Evolutionary conservation across 305 asterid species (phyloP).

Genomic region (Solanum hybrid): DNA sequence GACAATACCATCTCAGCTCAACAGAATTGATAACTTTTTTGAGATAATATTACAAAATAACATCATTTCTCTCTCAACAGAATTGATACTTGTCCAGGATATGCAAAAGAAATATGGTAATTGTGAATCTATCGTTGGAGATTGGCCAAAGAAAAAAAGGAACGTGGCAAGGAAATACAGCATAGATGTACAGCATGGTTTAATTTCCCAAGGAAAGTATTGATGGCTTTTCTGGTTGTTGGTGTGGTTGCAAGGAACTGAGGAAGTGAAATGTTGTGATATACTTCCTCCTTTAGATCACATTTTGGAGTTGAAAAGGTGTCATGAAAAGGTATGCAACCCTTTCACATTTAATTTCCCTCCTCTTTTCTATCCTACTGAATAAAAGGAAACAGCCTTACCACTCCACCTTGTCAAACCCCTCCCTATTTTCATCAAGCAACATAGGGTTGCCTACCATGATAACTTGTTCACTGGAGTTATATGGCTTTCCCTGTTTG

Average conservation of each 20-base stretch:
- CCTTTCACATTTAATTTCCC: not conserved
- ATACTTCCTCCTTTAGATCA: not conserved
- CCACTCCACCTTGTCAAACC: not conserved
- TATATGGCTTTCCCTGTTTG: not conserved
- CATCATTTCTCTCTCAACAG: not conserved
- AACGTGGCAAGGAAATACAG: not conserved
- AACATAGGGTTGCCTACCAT: not conserved
- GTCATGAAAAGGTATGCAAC: not conserved
- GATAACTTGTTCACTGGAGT: not conserved
- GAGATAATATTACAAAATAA: not conserved
- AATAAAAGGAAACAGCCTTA: not conserved
- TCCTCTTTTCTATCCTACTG: not conserved
- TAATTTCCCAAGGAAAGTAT: not conserved
- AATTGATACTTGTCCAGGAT: not conserved
- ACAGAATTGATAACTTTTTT: not conserved
- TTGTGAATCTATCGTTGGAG: not conserved
- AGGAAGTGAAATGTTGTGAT: not conserved
- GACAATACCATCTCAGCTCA: not conserved
- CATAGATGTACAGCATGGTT: not conserved
- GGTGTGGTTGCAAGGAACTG: not conserved
- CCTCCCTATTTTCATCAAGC: not conserved
- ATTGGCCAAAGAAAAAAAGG: not conserved
- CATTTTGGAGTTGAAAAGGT: not conserved
- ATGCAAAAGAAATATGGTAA: not conserved
- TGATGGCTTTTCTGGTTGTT: not conserved